Evolutionary conservation across 805 yeast genomes (phyloP).

Genomic region (Wickerhamomyces mucosus): DNA sequence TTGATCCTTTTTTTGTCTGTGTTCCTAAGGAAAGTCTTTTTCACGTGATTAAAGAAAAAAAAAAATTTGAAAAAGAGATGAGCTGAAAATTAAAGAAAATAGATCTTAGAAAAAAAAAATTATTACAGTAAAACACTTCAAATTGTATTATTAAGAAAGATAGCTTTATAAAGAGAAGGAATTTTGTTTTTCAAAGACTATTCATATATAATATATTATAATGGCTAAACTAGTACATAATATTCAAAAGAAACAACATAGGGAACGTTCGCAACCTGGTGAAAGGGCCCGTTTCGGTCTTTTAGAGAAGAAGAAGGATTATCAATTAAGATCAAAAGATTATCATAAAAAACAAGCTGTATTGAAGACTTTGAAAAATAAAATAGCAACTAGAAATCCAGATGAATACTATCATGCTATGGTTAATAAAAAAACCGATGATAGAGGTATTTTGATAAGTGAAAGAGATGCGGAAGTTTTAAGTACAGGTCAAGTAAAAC

Average conservation of each 20-base stretch:
- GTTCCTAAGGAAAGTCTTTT: too few species aligned
- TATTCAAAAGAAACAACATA: constrained; percentile 91
- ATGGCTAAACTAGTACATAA: constrained; percentile 83
- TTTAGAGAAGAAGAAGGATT: constrained; percentile 87
- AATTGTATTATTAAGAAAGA: too few species aligned
- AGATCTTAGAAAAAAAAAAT: too few species aligned
- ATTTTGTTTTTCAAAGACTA: too few species aligned
- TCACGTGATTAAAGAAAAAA: too few species aligned
- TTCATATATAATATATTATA: background rate
- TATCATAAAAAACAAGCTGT: constrained; percentile 50
- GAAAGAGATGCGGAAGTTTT: constrained; percentile 58
- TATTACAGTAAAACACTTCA: too few species aligned
- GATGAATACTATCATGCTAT: constrained; percentile 97
- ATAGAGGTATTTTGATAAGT: constrained; percentile 54
- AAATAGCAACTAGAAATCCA: constrained; percentile 70
- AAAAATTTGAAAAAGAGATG: too few species aligned
- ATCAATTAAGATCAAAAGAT: constrained; percentile 60
- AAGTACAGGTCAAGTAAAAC: constrained; percentile 64
- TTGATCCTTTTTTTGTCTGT: too few species aligned
- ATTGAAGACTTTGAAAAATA: constrained; percentile 60
- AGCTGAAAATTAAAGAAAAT: too few species aligned
- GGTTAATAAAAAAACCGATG: constrained; percentile 62
- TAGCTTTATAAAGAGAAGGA: too few species aligned
- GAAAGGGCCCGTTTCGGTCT: constrained; percentile 72
- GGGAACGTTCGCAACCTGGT: constrained; percentile 83